A percentile compares a stretch with the other conserved stretches of the same genome.
Conservation (phyloP, 371 early-diverging fungal species). For the Apophysomyces trapeziformis region DNA sequence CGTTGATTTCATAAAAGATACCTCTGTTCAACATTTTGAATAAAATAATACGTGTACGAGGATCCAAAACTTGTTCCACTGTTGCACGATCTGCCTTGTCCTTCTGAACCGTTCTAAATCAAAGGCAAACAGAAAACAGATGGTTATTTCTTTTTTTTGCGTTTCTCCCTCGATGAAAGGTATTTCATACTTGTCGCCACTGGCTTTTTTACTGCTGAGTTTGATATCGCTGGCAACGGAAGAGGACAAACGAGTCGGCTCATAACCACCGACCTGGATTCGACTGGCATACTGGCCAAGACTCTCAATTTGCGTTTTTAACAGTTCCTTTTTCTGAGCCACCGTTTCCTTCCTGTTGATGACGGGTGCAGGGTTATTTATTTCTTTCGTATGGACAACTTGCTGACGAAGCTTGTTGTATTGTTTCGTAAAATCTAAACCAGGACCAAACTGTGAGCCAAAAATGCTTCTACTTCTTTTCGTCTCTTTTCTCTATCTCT, state of each 20-base stretch:
- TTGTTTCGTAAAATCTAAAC: slow-evolving; percentile 88
- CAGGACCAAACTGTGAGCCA: too few relatives aligned
- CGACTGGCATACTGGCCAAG: slow-evolving; percentile 64
- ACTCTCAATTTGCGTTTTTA: slow-evolving; percentile 61
- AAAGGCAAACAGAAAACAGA: neutral
- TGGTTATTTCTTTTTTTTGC: too few relatives aligned
- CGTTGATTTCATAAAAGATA: slow-evolving; percentile 92
- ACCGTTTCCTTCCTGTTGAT: slow-evolving; percentile 24
- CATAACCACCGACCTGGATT: slow-evolving; percentile 63
- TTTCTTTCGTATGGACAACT: slow-evolving; percentile 37
- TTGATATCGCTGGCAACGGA: slow-evolving; percentile 63
- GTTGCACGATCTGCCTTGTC: slow-evolving; percentile 99
- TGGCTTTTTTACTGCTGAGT: slow-evolving; percentile 79
- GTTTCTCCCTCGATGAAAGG: neutral
- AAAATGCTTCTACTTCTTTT: neutral
- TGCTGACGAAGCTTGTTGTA: slow-evolving; percentile 84
- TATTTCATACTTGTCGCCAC: slow-evolving; percentile 69
- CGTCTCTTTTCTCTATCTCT: neutral
- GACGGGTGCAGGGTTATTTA: slow-evolving; percentile 30
- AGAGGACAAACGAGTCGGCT: slow-evolving; percentile 38
- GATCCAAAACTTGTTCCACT: slow-evolving; percentile 97
- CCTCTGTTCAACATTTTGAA: slow-evolving; percentile 94
- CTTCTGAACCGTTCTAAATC: slow-evolving; percentile 43
- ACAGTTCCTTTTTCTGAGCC: slow-evolving; percentile 41
- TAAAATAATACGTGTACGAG: slow-evolving; percentile 95